phyloP scores from a whole-genome alignment of 768 basidiomycete genomes.

The Dioszegia aurantiaca region DNA sequence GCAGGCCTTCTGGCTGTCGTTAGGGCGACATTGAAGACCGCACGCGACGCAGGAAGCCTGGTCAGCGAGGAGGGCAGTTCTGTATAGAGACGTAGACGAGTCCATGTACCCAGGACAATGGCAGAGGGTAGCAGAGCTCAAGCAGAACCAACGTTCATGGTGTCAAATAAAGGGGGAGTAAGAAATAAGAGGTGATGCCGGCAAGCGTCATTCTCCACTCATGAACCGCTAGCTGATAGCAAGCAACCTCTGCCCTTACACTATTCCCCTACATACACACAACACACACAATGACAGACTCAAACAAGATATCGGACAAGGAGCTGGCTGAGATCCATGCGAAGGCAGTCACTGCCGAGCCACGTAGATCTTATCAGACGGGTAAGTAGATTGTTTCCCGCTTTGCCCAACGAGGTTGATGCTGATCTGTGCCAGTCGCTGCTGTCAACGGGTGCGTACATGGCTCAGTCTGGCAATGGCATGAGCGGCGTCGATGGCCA shows the following conservation, averaged over 20 bases:
- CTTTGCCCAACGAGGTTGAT: conserved; percentile 7
- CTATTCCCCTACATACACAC: background rate
- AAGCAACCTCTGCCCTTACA: background rate
- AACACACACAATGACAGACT: conserved; percentile 10
- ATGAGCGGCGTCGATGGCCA: no score
- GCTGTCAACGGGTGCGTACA: conserved; percentile 94
- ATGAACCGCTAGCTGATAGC: background rate
- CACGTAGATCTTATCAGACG: conserved; percentile 38
- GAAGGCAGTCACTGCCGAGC: conserved; percentile 43
- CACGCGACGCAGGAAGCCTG: background rate
- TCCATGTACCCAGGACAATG: no score
- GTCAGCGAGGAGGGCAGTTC: conserved; percentile 1
- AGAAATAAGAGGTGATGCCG: background rate
- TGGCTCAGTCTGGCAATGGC: no score
- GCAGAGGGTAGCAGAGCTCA: no score
- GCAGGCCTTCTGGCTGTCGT: background rate
- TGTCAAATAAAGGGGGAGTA: conserved; percentile 4
- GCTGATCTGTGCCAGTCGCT: conserved; percentile 89
- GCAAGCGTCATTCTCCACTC: conserved; percentile 1
- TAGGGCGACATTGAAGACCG: background rate
- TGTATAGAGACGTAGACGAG: background rate
- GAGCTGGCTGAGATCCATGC: conserved; percentile 50
- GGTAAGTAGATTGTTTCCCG: conserved; percentile 25
- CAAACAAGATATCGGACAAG: conserved; percentile 37
- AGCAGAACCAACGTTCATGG: no score